Evolutionary conservation across 2,329 filamentous ascomycete genomes (phyloP).

Genomic region (Chaetoscypha palmicola): DNA sequence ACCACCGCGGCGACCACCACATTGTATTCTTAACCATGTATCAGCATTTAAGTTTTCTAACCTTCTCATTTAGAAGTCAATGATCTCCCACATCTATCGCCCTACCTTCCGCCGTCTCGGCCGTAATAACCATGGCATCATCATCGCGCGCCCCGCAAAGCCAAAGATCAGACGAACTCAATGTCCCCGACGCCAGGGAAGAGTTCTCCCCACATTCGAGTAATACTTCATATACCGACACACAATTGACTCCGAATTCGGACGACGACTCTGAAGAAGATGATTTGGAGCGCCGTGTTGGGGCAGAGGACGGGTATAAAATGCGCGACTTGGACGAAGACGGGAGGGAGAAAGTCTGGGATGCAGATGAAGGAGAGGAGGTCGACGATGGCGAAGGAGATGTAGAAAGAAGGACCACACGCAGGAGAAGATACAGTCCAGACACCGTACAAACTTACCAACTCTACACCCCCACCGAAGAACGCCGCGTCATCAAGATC

Average conservation of each 20-base stretch:
- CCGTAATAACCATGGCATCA: conserved; percentile 3
- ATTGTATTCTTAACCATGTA: too few relatives aligned
- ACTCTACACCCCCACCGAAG: conserved; percentile 61
- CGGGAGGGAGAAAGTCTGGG: conserved; percentile 11
- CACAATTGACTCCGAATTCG: conserved; percentile 24
- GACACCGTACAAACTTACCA: conserved; percentile 38
- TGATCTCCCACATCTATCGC: neutral
- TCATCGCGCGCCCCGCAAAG: neutral
- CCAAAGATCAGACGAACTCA: conserved; percentile 8
- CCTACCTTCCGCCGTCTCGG: neutral
- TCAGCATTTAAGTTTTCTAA: too few relatives aligned
- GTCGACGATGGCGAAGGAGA: conserved; percentile 14
- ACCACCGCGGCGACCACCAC: too few relatives aligned
- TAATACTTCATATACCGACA: conserved; percentile 12
- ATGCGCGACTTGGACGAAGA: conserved; percentile 8
- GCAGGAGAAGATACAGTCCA: conserved; percentile 22
- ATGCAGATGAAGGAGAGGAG: conserved; percentile 11
- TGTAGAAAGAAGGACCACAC: conserved; percentile 4
- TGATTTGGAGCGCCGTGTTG: conserved; percentile 16
- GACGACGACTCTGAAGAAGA: conserved; percentile 25
- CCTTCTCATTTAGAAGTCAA: too few relatives aligned
- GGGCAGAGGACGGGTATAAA: conserved; percentile 18
- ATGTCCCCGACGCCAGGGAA: neutral
- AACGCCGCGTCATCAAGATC: conserved; percentile 61
- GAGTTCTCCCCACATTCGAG: conserved; percentile 22